Base-by-base conservation (phyloP, 1,139 yeast genomes). In the Wickerhamiella infanticola region DNA sequence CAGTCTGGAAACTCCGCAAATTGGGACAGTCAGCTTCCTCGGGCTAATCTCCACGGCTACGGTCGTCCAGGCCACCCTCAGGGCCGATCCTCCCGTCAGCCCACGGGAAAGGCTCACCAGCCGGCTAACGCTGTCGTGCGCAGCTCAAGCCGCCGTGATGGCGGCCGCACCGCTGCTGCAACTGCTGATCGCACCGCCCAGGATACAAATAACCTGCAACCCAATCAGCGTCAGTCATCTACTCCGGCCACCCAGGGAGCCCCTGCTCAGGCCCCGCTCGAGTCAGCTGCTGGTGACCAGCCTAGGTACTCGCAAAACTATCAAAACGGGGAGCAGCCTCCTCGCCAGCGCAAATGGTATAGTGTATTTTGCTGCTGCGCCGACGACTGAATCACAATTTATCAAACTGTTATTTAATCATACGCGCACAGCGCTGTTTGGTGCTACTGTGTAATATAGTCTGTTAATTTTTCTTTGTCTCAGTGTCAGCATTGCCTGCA, bases 21-120 rank as follows among this genome's bases (percentile, higher is more conserved):
- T 35, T 88, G 95, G 94, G 94, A 86, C 62, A 71, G 83, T 48
- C 63, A 72, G 46, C 78, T 82, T 55, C 84, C 82, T 62, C 83
- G 86, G 63, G 90, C 94, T 43, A 85, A 86, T 62, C 69, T 86
- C 58, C 94, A 85, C 63, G 95, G 95, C 37, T 86, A 86, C 61
- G 95, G 95, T 45, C 77, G 74, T 58, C 77, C 79, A 55, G 72
- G 70, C 50, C 77, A 77, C 42, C 75, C 76, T 8, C 58, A 55
- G 35, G 41, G 41, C 24, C 36, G 41, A 8, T 26, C 39, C 13
- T 41, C 48, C 24, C 44, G 53, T 13, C 50, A 51, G 40, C 51
- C 43, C 39, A 36, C n/a, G 7, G n/a, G 24, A 7, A 13, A 36
- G 11, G 24, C 38, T 24, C 8, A 24, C 5, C 43, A 41, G 43